Conservation (phyloP, 2,329 filamentous ascomycete species). For the Ophiosphaerella narmari region DNA sequence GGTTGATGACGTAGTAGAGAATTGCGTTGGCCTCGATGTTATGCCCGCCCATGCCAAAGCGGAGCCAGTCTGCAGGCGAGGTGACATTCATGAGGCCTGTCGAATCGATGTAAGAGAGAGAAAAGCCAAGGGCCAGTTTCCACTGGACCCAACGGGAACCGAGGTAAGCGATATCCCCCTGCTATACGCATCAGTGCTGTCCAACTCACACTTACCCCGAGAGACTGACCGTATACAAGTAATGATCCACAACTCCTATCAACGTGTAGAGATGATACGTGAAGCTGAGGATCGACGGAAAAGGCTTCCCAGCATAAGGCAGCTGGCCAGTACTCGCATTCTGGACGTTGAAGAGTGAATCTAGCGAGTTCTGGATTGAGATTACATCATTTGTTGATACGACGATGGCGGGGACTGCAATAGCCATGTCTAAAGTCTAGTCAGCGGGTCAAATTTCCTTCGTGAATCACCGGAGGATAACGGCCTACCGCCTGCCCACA, state of each 20-base stretch:
- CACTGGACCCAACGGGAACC: constrained; percentile 50
- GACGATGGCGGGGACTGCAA: constrained; percentile 59
- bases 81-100: constrained; percentile 55
- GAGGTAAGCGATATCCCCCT: constrained; percentile 49
- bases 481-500: constrained; percentile 59
- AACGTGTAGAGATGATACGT: constrained; percentile 62
- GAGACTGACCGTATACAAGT: constrained; percentile 45
- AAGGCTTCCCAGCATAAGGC: constrained; percentile 58
- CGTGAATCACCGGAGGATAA: background rate
- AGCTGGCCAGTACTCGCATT: constrained; percentile 49
- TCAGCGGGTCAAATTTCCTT: background rate
- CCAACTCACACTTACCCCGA: background rate
- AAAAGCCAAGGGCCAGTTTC: constrained; percentile 51
- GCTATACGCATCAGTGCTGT: background rate
- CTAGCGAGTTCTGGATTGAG: constrained; percentile 56
- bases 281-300: constrained; percentile 49
- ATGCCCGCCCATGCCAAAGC: constrained; percentile 57
- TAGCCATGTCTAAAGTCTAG: constrained; percentile 57
- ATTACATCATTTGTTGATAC: constrained; percentile 60
- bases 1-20: constrained; percentile 57
- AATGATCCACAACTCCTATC: constrained; percentile 53
- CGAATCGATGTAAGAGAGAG: constrained; percentile 49
- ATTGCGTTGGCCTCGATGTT: constrained; percentile 55
- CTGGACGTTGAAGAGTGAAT: constrained; percentile 55
- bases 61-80: constrained; percentile 52